Evolutionary conservation across 208 protist species (phyloP), one percentile per base, ranked within the genome.

Genomic region (Polymyxa betae): DNA sequence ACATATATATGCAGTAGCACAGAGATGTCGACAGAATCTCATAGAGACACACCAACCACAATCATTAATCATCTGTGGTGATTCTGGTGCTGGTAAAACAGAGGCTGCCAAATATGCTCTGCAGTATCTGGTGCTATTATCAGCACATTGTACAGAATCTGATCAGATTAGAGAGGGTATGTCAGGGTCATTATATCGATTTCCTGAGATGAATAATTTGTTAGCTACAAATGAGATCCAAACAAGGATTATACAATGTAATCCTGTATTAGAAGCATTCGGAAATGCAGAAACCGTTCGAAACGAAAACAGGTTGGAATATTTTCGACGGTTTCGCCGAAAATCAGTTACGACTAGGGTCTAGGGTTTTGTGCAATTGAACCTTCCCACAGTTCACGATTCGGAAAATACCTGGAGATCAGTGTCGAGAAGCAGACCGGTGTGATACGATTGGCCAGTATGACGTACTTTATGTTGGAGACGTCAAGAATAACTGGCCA

Each of bases 31-130:
- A 5, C 16, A 82, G n/a, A 5, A n/a, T 20, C 10, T 82, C 12
- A 5, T 5, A 5, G 16, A 43, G 72, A 43, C n/a, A 5, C 16
- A n/a, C 72, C 10, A 20, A 1, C 45, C 72, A 0, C 92, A 93
- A 68, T 93, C 82, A 24, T 52, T 93, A 40, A 40, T 93, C 92
- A 66, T 94, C 38, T 94, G 89, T 44, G 93, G 93, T n/a, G 93
- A 94, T 38, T 94, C 93, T 35, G 93, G 93, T n/a, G 0, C 93
- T 20, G 93, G 93, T n/a, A 94, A 94, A 90, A 94, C 95, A 0
- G 95, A 95, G 77, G 60, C 64, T 5, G 90, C 90, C 16, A 82
- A 82, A 43, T 82, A 82, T 43, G 72, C 72, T 20, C 72, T 82
- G 72, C 72, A 82, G 40, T 40, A 38, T 5, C n/a, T 82, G 72